phyloP scores from a whole-genome alignment of 179 eudicot species.

The Corrigiola litoralis region DNA sequence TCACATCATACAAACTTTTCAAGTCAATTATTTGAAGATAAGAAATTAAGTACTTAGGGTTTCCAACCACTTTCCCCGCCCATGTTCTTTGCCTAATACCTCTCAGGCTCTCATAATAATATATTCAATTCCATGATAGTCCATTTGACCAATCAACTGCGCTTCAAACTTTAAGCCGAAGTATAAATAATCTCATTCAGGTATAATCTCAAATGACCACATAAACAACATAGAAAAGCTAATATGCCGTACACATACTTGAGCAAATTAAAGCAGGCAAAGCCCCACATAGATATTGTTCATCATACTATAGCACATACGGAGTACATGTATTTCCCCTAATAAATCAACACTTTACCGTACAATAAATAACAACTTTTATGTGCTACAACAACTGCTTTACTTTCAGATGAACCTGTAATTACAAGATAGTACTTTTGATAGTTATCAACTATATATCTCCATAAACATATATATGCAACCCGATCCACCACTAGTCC shows the following conservation, averaged over 20 bases:
- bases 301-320: background rate
- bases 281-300: slow-evolving; percentile 9
- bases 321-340: background rate
- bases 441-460: background rate
- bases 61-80: slow-evolving; percentile 10
- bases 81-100: background rate
- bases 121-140: background rate
- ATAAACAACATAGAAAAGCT: slow-evolving; percentile 14
- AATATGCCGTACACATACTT: slow-evolving; percentile 8
- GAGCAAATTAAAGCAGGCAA: background rate
- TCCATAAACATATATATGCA: background rate
- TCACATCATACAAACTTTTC: background rate
- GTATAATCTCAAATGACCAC: background rate
- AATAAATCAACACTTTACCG: background rate
- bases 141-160: slow-evolving; percentile 8
- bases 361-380: background rate
- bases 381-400: slow-evolving; percentile 1
- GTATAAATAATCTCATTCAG: no score
- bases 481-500: slow-evolving; percentile 5
- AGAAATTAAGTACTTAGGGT: background rate
- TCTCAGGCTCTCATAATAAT: background rate
- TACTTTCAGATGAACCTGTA: slow-evolving; percentile 5
- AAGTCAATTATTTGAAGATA: background rate
- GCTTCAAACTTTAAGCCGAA: no score
- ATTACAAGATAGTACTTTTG: slow-evolving; percentile 13